A percentile compares a stretch with the other conserved stretches of the same genome.
phyloP scores from a whole-genome alignment of 2,329 filamentous ascomycete species.

The Aschersonia sp. region DNA sequence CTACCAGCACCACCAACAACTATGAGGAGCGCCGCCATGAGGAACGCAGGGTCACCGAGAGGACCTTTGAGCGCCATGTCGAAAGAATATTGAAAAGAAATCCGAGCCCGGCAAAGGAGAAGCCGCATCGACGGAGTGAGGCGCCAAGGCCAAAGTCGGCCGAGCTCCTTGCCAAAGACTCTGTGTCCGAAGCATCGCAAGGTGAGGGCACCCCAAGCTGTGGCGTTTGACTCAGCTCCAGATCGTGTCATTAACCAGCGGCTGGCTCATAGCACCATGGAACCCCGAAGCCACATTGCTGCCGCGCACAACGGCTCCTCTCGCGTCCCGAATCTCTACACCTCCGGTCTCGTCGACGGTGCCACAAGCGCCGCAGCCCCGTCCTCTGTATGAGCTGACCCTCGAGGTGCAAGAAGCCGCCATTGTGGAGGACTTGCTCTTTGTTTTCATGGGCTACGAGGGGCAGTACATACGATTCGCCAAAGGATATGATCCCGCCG shows the following conservation, averaged over 20 bases:
- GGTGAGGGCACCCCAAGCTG: conserved; percentile 19
- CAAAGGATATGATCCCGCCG: conserved; percentile 65
- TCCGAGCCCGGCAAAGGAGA: conserved; percentile 42
- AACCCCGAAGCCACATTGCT: conserved; percentile 65
- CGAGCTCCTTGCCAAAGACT: conserved; percentile 29
- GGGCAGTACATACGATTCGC: conserved; percentile 91
- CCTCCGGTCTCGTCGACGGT: conserved; percentile 66
- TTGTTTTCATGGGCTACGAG: conserved; percentile 96
- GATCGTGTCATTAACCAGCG: neutral
- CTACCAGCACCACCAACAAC: no score
- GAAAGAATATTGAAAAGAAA: conserved; percentile 47
- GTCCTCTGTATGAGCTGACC: conserved; percentile 58
- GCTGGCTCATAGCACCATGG: conserved; percentile 40
- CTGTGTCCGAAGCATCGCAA: conserved; percentile 31
- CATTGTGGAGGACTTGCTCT: conserved; percentile 80
- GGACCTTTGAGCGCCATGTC: conserved; percentile 40
- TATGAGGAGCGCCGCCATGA: conserved; percentile 26
- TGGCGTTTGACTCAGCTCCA: neutral
- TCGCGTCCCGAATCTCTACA: conserved; percentile 49
- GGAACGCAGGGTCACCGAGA: conserved; percentile 41
- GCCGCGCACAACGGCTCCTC: conserved; percentile 51
- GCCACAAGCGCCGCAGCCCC: conserved; percentile 51
- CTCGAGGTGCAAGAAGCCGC: conserved; percentile 74
- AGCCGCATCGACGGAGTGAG: conserved; percentile 28
- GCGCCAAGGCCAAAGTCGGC: conserved; percentile 24